Base-by-base conservation (phyloP, 2,329 filamentous ascomycete genomes). In the Aspergillus sclerotialis region DNA sequence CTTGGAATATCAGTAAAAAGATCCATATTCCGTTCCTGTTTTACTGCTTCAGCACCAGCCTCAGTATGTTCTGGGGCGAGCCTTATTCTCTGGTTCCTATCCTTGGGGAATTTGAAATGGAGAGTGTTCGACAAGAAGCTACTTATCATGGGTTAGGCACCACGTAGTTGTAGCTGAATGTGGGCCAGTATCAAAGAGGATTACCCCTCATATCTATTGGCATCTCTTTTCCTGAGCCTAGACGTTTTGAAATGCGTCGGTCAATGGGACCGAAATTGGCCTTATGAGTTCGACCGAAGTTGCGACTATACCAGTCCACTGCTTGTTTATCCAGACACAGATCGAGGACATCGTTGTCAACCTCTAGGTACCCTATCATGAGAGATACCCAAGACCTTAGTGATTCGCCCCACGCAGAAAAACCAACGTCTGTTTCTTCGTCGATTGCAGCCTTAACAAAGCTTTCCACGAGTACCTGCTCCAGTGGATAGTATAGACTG, bases 261-360 rank as follows among this genome's bases (percentile, higher is more conserved):
- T 54, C 48, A 4, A 39, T 25, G n/a, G 43, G 45, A 19, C 49
- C 48, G 23, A 37, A 44, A 17, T 47, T 47, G 12, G 38, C 46
- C 37, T 53, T 48, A 14, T 30, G 29, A 15, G 49, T 49, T 35
- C 50, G 44, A 40, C 48, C 50, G 46, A 54, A 55, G 14, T 53
- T 44, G 28, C 11, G 23, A 37, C 52, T 53, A 39, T 46, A 53
- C 49, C 50, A 55, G 30, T 39, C 39, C 32, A 48, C 44, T 35
- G 40, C 48, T 31, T 37, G 18, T 12, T 48, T n/a, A 47, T 54
- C 44, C 10, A 7, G n/a, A 42, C 45, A 50, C 30, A 42, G 10
- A 46, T 52, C 48, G 10, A 52, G 42, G 28, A 44, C 33, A 35
- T 49, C 40, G 19, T 52, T 52, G 25, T 52, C 29, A 23, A 52